Conservation (phyloP, 2,329 filamentous ascomycete genomes). For the Penicillium rolfsii region DNA sequence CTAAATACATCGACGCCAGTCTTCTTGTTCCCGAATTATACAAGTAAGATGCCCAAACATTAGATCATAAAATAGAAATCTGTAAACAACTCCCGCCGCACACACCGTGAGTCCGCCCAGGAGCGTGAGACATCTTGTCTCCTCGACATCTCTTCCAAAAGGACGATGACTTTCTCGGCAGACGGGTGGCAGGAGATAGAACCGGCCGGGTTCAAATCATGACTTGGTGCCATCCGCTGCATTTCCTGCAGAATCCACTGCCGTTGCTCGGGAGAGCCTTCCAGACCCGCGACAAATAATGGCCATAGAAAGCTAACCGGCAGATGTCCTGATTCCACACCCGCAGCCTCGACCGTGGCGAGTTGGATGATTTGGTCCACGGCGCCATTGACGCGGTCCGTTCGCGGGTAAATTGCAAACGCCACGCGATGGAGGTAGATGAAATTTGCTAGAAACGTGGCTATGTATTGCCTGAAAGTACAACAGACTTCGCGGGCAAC, state of each 20-base stretch:
- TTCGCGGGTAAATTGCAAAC: slow-evolving; percentile 43
- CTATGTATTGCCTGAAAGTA: slow-evolving; percentile 40
- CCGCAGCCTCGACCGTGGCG: slow-evolving; percentile 34
- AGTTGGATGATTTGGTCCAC: slow-evolving; percentile 43
- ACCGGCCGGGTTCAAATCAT: slow-evolving; percentile 13
- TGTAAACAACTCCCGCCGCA: slow-evolving; percentile 39
- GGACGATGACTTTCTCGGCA: slow-evolving; percentile 34
- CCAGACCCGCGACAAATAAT: slow-evolving; percentile 40
- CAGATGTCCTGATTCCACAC: slow-evolving; percentile 21
- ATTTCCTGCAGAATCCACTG: slow-evolving; percentile 40
- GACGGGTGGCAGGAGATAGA: slow-evolving; percentile 34
- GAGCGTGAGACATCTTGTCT: slow-evolving; percentile 40
- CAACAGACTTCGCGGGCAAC: slow-evolving; percentile 37
- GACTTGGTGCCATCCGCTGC: slow-evolving; percentile 35
- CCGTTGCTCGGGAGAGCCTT: slow-evolving; percentile 37
- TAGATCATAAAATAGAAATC: slow-evolving; percentile 41
- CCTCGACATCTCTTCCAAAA: slow-evolving; percentile 41
- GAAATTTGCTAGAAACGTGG: slow-evolving; percentile 42
- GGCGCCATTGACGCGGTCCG: slow-evolving; percentile 40
- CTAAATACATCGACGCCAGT: not conserved
- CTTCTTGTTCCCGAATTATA: slow-evolving; percentile 7
- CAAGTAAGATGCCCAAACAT: slow-evolving; percentile 7
- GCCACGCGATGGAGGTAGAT: slow-evolving; percentile 44
- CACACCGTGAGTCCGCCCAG: slow-evolving; percentile 41
- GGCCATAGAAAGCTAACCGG: slow-evolving; percentile 42